Percentiles rank a stretch among this genome's conserved stretches.
These are phyloP conservation scores for Fusarium nanum DNA, from an alignment of 2,329 filamentous ascomycete genomes.

Conservation along the genomic window DNA sequence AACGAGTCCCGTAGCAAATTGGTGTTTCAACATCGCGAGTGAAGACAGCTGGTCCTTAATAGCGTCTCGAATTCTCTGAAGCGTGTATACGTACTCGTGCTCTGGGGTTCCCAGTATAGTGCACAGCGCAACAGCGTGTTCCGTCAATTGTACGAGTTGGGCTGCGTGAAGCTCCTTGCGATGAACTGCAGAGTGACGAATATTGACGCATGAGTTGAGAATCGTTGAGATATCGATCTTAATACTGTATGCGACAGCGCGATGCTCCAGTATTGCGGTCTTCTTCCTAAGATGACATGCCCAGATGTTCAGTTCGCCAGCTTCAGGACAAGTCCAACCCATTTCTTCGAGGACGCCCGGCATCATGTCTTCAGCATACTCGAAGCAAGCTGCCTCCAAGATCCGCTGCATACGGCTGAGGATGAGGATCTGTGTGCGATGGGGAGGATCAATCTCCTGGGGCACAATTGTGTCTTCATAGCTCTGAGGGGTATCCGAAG, in stretches of 20 bases:
- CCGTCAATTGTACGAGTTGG: neutral
- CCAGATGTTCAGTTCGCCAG: neutral
- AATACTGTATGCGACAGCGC: neutral
- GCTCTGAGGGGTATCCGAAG: neutral
- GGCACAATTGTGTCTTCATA: neutral
- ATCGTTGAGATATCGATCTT: fast-evolving
- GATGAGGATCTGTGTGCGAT: neutral
- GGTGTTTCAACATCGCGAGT: neutral
- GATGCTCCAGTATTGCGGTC: neutral
- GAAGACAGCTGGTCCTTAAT: neutral
- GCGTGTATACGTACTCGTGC: neutral
- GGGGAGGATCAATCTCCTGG: neutral
- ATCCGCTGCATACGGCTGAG: neutral
- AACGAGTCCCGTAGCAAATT: no score
- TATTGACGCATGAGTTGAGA: neutral
- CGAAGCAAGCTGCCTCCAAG: neutral
- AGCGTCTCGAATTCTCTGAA: neutral
- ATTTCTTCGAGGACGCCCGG: neutral
- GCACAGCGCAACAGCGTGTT: neutral
- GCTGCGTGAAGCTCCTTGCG: neutral
- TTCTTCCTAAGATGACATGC: neutral
- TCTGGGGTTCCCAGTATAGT: neutral
- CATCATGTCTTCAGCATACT: neutral
- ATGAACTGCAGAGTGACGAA: neutral
- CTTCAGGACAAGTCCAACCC: neutral